Base-by-base conservation (phyloP, 192 early-diverging fungal genomes). In the Gaertneriomyces semiglobifer region DNA sequence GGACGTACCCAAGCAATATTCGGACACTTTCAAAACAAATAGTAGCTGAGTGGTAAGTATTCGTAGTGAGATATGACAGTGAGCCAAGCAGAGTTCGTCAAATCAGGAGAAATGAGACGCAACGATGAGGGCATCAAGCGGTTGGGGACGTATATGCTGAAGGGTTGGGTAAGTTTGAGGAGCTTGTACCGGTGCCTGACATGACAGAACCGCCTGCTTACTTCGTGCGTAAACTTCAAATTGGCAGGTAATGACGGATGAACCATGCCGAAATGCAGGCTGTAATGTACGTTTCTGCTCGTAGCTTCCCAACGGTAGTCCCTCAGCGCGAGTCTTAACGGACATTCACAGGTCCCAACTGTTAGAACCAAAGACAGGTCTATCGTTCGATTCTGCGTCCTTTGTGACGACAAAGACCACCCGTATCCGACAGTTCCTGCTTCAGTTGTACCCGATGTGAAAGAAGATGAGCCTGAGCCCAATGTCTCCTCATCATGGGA, bases 141-240 rank as follows among this genome's bases (percentile, higher is more conserved):
- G 16, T n/a, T 73, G 20, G 72, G 72, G 18, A 73, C 72, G 9
- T 73, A 73, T 45, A 44, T 73, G 60, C 62, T 73, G 38, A 18
- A 63, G 39, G 72, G 72, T n/a, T 73, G 72, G 72, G 71, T 72
- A 44, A 50, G 45, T 60, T 4, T 9, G 2, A 39, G 9, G 53
- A 4, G 5, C 54, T 14, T 46, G 5, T 41, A 7, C 14, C n/a
- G 25, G 25, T 2, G 25, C 25, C 0, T 33, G 25, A 33, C 25
- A 33, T 33, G 25, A 33, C 25, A 33, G 25, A 33, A 33, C 25
- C 25, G 25, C n/a, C 25, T 12, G 42, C 19, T 3, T 14, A 47
- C 2, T 41, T 45, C 11, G 14, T 38, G n/a, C 12, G n/a, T 44
- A 10, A 44, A 2, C 48, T 33, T 12, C 19, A 4, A 12, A 25